Evolutionary conservation across 768 basidiomycete species (phyloP).

Genomic region (Termitomyces sp.): DNA sequence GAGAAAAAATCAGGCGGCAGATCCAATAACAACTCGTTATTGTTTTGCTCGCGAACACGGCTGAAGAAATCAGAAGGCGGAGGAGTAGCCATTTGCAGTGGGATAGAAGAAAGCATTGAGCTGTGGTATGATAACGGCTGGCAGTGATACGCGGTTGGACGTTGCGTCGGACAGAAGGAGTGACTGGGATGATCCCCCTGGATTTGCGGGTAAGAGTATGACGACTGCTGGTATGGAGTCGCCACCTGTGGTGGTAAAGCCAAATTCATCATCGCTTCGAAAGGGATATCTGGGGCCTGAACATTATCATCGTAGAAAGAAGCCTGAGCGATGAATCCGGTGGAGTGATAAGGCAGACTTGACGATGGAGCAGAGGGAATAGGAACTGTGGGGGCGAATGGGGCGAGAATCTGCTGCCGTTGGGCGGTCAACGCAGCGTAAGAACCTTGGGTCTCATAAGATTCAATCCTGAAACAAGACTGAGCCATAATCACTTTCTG

Average conservation of each 20-base stretch:
- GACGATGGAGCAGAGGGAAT: no score
- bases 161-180: not conserved
- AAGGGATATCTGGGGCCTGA: not conserved
- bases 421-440: not conserved
- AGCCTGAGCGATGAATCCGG: not conserved
- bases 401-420: not conserved
- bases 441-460: not conserved
- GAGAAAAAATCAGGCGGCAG: not conserved
- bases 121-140: not conserved
- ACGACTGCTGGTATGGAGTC: not conserved
- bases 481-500: not conserved
- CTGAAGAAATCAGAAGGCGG: not conserved
- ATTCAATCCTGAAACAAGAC: not conserved
- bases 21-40: not conserved
- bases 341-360: not conserved
- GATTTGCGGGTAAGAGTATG: not conserved
- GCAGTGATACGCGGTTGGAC: not conserved
- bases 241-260: not conserved
- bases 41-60: not conserved
- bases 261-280: slow-evolving; percentile 1
- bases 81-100: not conserved
- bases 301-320: not conserved
- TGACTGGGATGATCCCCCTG: not conserved
- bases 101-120: not conserved
- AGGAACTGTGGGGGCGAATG: not conserved